Base-by-base conservation (phyloP, 1,139 yeast species). In the Williopsis jadinii region DNA sequence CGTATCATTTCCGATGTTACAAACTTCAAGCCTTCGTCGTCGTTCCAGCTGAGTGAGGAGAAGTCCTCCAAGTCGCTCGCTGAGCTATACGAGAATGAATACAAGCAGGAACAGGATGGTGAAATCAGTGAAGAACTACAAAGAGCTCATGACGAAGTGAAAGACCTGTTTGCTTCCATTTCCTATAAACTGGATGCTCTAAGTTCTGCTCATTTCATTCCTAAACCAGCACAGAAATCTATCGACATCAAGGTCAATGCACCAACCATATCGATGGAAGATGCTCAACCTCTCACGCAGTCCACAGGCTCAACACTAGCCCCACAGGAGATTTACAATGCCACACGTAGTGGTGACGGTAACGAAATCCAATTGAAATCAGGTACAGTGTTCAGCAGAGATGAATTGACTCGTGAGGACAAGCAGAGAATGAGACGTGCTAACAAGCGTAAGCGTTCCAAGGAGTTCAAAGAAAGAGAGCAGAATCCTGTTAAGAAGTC, bases 171-270 rank as follows among this genome's bases (percentile, higher is more conserved):
- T 58, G 71, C 73, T 37, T 68, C 68, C 24, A 69, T 94, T 33
- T 72, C 75, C 38, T 80, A 84, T 56, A 84, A 83, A 52, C 74
- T 92, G 37, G 97, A 92, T 61, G 80, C 96, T 2, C 70, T 92
- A 42, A 80, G 95, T 37, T 87, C 97, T 9, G 95, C 97, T 53
- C 95, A 88, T 60, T 92, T 84, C 66, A 77, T 88, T 41, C 98
- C 98, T 42, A 86, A 84, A 61, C 96, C 96, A 12, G 80, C 86
- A 43, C 81, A 84, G 59, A 84, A 86, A 53, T 66, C 81, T 26
- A 68, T 90, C 49, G 90, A 85, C 45, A 80, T 92, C 56, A 87
- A 82, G 58, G 87, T 90, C 33, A 79, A 82, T 48, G 74, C 85
- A 0, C 81, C 95, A 2, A 75, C 95, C 2, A 82, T 92, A 41